Base-by-base conservation (phyloP, 768 basidiomycete species). In the Amanita polypyramis region DNA sequence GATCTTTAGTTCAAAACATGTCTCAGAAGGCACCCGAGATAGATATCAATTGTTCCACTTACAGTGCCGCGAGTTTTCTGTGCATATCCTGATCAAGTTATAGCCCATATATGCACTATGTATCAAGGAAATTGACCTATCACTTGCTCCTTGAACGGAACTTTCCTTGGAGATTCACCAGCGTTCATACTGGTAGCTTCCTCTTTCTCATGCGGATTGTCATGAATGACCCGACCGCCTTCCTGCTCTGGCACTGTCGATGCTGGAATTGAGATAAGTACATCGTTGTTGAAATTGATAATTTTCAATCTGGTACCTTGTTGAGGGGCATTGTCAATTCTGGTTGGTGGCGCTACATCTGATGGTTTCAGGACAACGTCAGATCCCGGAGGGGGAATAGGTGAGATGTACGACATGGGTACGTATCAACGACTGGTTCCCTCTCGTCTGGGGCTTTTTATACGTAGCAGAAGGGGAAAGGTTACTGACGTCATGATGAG, bases 141-240 rank as follows among this genome's bases (percentile, higher is more conserved):
- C 6, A 79, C 74, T 49, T 66, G 70, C 39, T 81, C 77, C 58
- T 78, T 80, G 65, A 80, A 81, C 11, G 78, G 67, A 25, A 73
- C 68, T 44, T 66, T 61, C 27, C n/a, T 17, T 15, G 14, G 21
- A 17, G 23, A 25, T 55, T 14, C 44, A 3, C 21, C 19, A 19
- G 19, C 39, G 29, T 10, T n/a, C 27, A 23, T 7, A 12, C 10
- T 17, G 3, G 7, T 32, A 21, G 11, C 17, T 39, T 19, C 20
- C 19, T 20, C 45, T 29, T 43, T 17, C 27, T 47, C 49, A 3
- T 39, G 37, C 15, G 32, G 47, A 29, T 48, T 33, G 10, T 32
- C 38, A 30, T 41, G 38, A 9, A 42, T 19, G 23, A 42, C 32
- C 4, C 30, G 38, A 6, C 48, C 40, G 17, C 11, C 20, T 14